These are phyloP conservation scores for Gremmenia infestans DNA, from an alignment of 2,329 filamentous ascomycete genomes.

Conservation along the genomic window DNA sequence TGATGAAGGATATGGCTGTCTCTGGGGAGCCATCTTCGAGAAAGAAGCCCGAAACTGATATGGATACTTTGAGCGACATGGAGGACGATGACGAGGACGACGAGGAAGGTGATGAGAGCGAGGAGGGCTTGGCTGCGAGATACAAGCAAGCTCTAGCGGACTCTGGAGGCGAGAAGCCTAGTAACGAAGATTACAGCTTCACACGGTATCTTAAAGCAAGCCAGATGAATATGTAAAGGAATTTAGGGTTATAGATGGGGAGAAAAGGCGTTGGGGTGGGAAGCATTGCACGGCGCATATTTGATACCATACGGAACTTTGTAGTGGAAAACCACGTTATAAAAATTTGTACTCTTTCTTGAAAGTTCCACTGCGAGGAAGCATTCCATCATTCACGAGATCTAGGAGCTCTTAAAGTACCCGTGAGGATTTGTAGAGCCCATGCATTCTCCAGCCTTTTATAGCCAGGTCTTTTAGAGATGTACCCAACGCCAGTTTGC, in stretches of 20 bases:
- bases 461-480: neutral
- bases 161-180: constrained; percentile 32
- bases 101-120: constrained; percentile 47
- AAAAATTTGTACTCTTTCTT: neutral
- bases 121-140: constrained; percentile 58
- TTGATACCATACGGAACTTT: constrained; percentile 23
- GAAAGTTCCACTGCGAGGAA: neutral
- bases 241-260: constrained; percentile 1
- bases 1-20: constrained; percentile 90
- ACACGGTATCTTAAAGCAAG: constrained; percentile 31
- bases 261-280: constrained; percentile 17
- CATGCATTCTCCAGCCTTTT: neutral
- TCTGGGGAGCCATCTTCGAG: constrained; percentile 36
- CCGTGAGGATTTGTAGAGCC: neutral
- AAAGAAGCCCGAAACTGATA: constrained; percentile 31
- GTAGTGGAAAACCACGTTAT: neutral
- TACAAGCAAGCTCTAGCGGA: constrained; percentile 73
- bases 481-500: neutral
- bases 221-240: constrained; percentile 28
- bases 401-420: neutral
- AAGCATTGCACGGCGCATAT: constrained; percentile 30
- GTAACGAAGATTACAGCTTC: constrained; percentile 31
- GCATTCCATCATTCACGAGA: neutral
- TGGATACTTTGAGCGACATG: constrained; percentile 32
- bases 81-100: constrained; percentile 49